Percentiles rank a stretch among this genome's conserved stretches.
Evolutionary conservation across 1,139 yeast genomes (phyloP).

Genomic region (Hanseniaspora uvarum): DNA sequence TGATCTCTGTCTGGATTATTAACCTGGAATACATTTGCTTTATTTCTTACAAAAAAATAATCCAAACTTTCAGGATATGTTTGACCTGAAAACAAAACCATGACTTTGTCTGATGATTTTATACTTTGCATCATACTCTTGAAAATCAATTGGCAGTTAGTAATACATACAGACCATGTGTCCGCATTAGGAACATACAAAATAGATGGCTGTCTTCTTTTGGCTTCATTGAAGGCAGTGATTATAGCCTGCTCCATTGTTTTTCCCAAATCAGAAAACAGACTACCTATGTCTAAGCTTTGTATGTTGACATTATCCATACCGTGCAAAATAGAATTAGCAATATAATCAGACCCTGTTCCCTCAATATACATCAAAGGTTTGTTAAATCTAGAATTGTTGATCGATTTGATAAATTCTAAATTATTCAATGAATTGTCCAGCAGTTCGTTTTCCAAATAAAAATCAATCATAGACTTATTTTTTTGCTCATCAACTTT

Average conservation of each 20-base stretch:
- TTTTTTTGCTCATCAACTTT: slow-evolving; percentile 21
- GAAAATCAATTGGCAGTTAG: slow-evolving; percentile 61
- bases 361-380: slow-evolving; percentile 79
- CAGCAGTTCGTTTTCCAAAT: slow-evolving; percentile 26
- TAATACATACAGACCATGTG: slow-evolving; percentile 60
- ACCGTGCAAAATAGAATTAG: slow-evolving; percentile 69
- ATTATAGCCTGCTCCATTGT: slow-evolving; percentile 79
- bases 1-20: slow-evolving; percentile 38
- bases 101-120: slow-evolving; percentile 59
- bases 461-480: slow-evolving; percentile 30
- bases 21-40: slow-evolving; percentile 39
- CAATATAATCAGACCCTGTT: slow-evolving; percentile 78
- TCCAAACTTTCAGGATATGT: slow-evolving; percentile 26
- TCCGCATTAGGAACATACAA: slow-evolving; percentile 76
- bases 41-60: slow-evolving; percentile 45
- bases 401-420: slow-evolving; percentile 47
- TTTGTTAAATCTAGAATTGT: slow-evolving; percentile 61
- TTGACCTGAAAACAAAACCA: slow-evolving; percentile 63
- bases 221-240: slow-evolving; percentile 78
- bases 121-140: slow-evolving; percentile 58
- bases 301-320: slow-evolving; percentile 89
- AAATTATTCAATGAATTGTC: slow-evolving; percentile 35
- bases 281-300: slow-evolving; percentile 65
- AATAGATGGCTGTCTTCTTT: slow-evolving; percentile 82
- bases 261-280: slow-evolving; percentile 70